Evolutionary conservation across 257 asterid genomes (phyloP), one percentile per base, ranked within the genome.

Genomic region (Nicotiana obtusifolia): DNA sequence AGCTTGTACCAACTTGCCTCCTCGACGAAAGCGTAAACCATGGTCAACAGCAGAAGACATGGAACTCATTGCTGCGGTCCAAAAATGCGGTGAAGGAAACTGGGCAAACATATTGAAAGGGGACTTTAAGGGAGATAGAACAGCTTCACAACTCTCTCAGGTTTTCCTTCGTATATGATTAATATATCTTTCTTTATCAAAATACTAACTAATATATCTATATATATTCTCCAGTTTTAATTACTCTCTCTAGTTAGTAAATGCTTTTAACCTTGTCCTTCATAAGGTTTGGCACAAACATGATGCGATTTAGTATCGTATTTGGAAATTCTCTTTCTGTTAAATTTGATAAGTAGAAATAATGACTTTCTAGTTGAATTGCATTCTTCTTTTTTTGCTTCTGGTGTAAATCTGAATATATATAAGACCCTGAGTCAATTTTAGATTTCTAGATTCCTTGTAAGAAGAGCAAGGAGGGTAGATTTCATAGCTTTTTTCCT

Each of bases 21-120:
- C 87, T 41, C 85, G 87, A 52, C 91, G 90, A 82, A 95, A 87
- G 86, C 87, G 92, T 81, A 89, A 88, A 83, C 84, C 81, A 60
- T 95, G 98, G 99, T 82, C 98, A 62, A 14, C 79, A 16, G 90
- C 88, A 75, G 97, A 95, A 84, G 98, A 93, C 81, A n/a, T 22
- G 54, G 90, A 90, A 85, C 98, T 95, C 41, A 80, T 91, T 41
- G 91, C 95, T 69, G 94, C 98, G 56, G 97, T 93, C 75, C 86
- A 87, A 80, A 91, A 90, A 80, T 80, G 87, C 60, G 97, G 98
- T 26, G 98, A 93, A 66, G 87, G 89, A 54, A 91, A 84, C 84
- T 93, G 97, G 99, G 90, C 90, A 77, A 83, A 77, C 84, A 90
- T 95, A 64, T 88, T 89, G 78, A 89, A 87, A 87, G 90, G 80